Base-by-base conservation (phyloP, 2,329 filamentous ascomycete genomes). In the Penicillium sp. region DNA sequence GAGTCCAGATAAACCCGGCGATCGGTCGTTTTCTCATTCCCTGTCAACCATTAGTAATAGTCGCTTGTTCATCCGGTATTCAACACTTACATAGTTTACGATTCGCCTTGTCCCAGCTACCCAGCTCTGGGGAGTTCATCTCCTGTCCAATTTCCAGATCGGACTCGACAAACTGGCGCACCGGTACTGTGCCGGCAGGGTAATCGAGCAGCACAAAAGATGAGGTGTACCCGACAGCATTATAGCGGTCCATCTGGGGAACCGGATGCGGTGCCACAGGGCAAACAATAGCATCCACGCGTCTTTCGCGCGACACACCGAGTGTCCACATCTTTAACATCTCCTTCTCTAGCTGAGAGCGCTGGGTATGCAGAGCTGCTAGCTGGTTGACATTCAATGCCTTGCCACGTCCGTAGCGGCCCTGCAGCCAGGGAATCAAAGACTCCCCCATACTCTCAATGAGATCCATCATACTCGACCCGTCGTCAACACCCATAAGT, bases 251-350 rank as follows among this genome's bases (percentile, higher is more conserved):
- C 54, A 87, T 81, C 10, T 81, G 78, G 1, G 86, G 84, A 0
- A 86, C 80, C 0, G 86, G 84, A 69, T 89, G 87, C 2, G 86
- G 85, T 14, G 86, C 86, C 0, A 87, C 77, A 0, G 86, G 87
- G 59, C 81, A 85, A 54, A 89, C 80, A 51, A 89, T 81, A 0
- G 84, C 84, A 74, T 89, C 86, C 8, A 89, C 52, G 0, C 61
- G 61, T n/a, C 66, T 43, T 29, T 21, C 39, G 49, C 35, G 63
- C 60, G 7, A 51, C 49, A 19, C 37, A 58, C 24, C 52, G 62
- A 57, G 55, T 6, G 63, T 78, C 86, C 86, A 89, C 53, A 88
- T 80, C 26, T 79, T 72, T 50, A 84, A 61, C 68, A 87, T 82
- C 48, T 82, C 77, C n/a, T 74, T 80, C 60, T 86, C 82, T 8